Percentiles rank a stretch among this genome's conserved stretches.
These are phyloP conservation scores for Elsinoe fawcettii DNA, from an alignment of 2,329 filamentous ascomycete genomes.

Conservation along the genomic window DNA sequence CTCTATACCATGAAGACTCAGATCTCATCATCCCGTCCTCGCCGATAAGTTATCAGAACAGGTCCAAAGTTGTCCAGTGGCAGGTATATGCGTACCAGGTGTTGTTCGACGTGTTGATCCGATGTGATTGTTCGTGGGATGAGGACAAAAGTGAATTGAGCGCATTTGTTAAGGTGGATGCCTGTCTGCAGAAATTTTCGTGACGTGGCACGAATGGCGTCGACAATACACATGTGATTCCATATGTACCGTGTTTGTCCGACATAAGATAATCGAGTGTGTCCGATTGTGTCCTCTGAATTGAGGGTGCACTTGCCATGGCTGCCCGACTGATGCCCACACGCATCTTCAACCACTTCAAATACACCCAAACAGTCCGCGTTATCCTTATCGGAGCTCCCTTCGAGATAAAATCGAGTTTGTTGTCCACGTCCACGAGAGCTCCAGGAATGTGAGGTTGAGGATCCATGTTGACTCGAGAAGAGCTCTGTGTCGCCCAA, in stretches of 20 bases:
- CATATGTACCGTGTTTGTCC: not conserved
- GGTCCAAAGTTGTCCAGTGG: not conserved
- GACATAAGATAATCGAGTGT: not conserved
- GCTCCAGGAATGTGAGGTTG: not conserved
- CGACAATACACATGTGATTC: slow-evolving; percentile 2
- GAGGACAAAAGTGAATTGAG: not conserved
- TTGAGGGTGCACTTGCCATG: not conserved
- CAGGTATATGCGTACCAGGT: not conserved
- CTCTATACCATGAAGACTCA: not conserved
- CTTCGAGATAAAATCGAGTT: no score
- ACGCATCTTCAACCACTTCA: no score
- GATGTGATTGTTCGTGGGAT: not conserved
- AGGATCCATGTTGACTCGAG: not conserved
- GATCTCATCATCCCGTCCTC: not conserved
- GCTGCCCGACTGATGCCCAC: not conserved
- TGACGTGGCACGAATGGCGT: not conserved
- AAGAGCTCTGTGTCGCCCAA: not conserved
- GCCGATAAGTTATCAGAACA: slow-evolving; percentile 6
- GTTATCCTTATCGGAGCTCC: no score
- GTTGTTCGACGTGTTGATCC: not conserved
- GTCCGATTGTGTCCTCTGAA: not conserved
- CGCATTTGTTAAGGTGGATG: not conserved
- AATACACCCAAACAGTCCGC: no score
- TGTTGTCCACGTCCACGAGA: not conserved
- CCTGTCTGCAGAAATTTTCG: not conserved